Evolutionary conservation across 495 filamentous ascomycete genomes (phyloP), one percentile per base, ranked within the genome.

Genomic region (Penicillium longicatenatum): DNA sequence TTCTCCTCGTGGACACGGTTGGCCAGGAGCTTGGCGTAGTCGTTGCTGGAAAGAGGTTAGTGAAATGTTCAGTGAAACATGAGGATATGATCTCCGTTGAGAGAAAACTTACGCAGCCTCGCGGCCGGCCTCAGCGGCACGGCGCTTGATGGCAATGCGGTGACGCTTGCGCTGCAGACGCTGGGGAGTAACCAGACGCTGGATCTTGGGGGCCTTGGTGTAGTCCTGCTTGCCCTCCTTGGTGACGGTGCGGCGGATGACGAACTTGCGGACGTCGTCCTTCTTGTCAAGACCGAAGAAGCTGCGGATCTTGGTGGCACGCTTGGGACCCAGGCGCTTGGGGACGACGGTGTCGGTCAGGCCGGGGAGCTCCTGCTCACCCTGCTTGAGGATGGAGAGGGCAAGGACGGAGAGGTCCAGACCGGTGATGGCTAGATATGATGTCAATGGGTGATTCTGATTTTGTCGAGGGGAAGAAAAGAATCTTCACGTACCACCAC

Each of bases 141-240:
- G 92, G 78, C 93, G 92, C 92, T 98, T 98, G 78, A 98, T 86
- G 69, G 94, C 93, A 67, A 93, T 83, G 68, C 90, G 84, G 82
- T 98, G 93, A 71, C 94, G 92, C 90, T 98, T 98, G 88, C 93
- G 94, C 84, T 98, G 94, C 67, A 98, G 92, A 76, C 94, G 95
- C 82, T 98, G 94, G 80, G 94, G 95, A 77, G 94, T 98, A 69
- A 98, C 90, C 69, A 98, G 90, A 74, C 94, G 90, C 85, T 98
- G 94, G 82, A 98, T 98, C 82, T 89, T 91, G 72, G 94, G 93
- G 71, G 94, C 94, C 87, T 98, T 98, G 89, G 93, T 98, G 86
- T 98, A 97, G 61, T 92, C 76, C 81, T 89, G 88, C 86, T 92
- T 92, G 84, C 91, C 92, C 84, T 97, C 93, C 67, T 83, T 86